Evolutionary conservation across 225 moss, liverwort and hornwort genomes (phyloP).

Genomic region (Sphagnum contortum): DNA sequence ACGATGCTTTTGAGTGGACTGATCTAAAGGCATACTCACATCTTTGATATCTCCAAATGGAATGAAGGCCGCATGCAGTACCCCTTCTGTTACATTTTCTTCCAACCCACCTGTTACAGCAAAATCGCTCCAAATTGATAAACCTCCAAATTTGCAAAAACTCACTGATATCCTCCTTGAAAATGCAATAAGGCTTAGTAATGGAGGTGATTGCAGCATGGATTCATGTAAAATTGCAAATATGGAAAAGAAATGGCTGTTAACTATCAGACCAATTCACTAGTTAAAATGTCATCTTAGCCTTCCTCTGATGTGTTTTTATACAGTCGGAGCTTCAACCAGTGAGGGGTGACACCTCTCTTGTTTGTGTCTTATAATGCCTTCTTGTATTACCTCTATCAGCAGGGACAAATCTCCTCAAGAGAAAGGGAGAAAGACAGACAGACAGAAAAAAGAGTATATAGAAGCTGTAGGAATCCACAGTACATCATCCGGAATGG

Average conservation of each 20-base stretch:
- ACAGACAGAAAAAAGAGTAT: background rate
- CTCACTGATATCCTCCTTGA: background rate
- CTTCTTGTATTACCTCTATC: no score
- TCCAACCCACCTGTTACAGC: conserved; percentile 69
- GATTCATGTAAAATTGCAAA: background rate
- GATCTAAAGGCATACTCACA: conserved; percentile 91
- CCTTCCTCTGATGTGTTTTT: no score
- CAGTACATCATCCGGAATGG: background rate
- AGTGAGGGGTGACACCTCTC: background rate
- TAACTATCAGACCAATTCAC: background rate
- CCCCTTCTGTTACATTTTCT: conserved; percentile 86
- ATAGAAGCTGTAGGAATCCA: background rate
- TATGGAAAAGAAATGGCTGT: background rate
- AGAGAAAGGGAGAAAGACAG: no score
- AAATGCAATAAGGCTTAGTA: background rate
- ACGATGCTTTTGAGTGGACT: conserved; percentile 88
- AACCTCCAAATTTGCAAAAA: no score
- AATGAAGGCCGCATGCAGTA: conserved; percentile 94
- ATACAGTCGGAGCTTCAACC: no score
- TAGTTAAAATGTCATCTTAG: background rate
- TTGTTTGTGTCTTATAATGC: background rate
- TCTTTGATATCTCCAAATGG: conserved; percentile 97
- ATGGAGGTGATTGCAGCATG: background rate
- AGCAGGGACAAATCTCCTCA: no score
- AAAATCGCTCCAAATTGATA: background rate